Conservation (phyloP, 2,329 filamentous ascomycete genomes). For the Paecilomyces sp. region DNA sequence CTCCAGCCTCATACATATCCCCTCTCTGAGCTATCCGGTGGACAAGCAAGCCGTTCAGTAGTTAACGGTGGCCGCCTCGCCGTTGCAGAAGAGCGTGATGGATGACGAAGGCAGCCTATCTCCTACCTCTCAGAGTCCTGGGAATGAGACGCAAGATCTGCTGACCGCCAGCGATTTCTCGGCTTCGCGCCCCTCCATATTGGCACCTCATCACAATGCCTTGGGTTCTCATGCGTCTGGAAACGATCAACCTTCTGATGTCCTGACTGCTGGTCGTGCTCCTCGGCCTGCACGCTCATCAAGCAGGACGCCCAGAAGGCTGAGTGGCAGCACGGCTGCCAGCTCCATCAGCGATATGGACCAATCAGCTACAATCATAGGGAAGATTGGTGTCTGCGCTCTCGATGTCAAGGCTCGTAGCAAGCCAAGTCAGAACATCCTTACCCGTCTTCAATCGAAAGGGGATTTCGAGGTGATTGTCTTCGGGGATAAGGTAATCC, state of each 20-base stretch:
- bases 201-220: constrained; percentile 5
- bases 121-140: neutral
- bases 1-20: neutral
- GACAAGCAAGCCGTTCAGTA: neutral
- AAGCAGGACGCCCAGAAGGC: constrained; percentile 64
- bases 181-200: constrained; percentile 11
- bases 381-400: constrained; percentile 85
- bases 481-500: constrained; percentile 96
- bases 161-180: constrained; percentile 10
- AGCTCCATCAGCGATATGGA: constrained; percentile 68
- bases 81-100: neutral
- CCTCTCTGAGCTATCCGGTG: no score
- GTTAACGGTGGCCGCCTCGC: neutral
- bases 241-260: constrained; percentile 16
- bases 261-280: constrained; percentile 27
- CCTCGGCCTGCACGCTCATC: constrained; percentile 46
- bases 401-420: constrained; percentile 92
- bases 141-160: constrained; percentile 4
- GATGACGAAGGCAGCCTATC: constrained; percentile 5
- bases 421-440: constrained; percentile 92
- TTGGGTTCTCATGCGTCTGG: constrained; percentile 11
- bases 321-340: constrained; percentile 74
- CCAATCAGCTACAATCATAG: constrained; percentile 37
- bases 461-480: constrained; percentile 94
- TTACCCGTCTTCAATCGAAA: constrained; percentile 84